Conservation (phyloP, 106 monocot genomes). For the Phalaenopsis aphrodite region DNA sequence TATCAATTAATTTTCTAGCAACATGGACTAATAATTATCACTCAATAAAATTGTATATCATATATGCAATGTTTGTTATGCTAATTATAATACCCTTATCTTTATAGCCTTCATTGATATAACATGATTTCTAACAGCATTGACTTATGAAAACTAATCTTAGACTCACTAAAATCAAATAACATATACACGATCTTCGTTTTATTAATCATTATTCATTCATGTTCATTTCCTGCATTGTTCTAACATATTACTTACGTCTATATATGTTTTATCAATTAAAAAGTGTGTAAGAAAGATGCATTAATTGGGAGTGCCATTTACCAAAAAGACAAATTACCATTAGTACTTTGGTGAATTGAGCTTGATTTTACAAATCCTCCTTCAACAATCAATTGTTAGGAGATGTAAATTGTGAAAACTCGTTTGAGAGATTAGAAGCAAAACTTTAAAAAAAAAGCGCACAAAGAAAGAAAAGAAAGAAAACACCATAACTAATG, state of each 20-base stretch:
- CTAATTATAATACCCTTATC: not conserved
- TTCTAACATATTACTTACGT: not conserved
- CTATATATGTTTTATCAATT: not conserved
- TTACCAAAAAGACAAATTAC: not conserved
- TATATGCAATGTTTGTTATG: not conserved
- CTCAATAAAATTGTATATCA: not conserved
- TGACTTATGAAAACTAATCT: not conserved
- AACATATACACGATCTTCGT: not conserved
- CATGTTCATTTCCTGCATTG: not conserved
- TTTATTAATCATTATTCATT: not conserved
- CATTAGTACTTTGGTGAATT: not conserved
- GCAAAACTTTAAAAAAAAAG: too few species aligned
- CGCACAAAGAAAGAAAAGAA: too few species aligned
- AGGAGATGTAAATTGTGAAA: too few species aligned
- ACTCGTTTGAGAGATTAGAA: too few species aligned
- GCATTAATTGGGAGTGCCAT: not conserved
- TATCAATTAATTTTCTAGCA: not conserved
- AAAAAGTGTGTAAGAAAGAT: not conserved
- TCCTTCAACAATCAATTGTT: too few species aligned
- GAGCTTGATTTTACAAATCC: too few species aligned
- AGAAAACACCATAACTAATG: too few species aligned
- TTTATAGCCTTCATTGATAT: not conserved
- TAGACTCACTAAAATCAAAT: not conserved
- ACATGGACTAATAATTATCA: not conserved
- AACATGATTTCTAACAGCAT: not conserved